These are phyloP conservation scores for Dioszegia crocea DNA, from an alignment of 768 basidiomycete genomes.

Conservation along the genomic window DNA sequence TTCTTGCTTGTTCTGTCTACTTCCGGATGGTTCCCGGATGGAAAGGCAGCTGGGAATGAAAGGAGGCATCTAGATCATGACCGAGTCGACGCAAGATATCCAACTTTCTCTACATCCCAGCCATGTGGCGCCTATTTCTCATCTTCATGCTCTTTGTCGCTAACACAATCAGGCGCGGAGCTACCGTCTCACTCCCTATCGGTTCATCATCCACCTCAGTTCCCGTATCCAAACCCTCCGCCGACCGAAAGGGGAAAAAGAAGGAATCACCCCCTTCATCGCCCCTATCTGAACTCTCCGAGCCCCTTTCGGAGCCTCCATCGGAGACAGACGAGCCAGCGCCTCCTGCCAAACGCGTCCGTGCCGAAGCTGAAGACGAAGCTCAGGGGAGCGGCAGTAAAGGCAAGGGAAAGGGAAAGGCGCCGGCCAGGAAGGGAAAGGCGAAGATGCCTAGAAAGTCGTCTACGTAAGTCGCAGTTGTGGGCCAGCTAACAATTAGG, in stretches of 20 bases:
- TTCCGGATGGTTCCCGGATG: background rate
- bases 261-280: constrained; percentile 59
- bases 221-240: background rate
- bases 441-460: constrained; percentile 34
- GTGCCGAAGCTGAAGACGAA: constrained; percentile 5
- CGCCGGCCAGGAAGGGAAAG: constrained; percentile 55
- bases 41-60: background rate
- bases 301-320: constrained; percentile 32
- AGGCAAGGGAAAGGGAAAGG: constrained; percentile 26
- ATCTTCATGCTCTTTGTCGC: background rate
- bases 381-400: constrained; percentile 3
- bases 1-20: background rate
- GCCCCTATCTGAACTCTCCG: constrained; percentile 50
- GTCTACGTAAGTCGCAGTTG: constrained; percentile 16
- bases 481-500: background rate
- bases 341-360: constrained; percentile 50
- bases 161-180: background rate
- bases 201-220: background rate
- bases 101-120: background rate
- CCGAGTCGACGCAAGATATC: no score
- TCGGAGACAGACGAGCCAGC: constrained; percentile 53
- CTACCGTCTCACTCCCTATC: background rate
- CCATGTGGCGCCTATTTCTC: background rate
- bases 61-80: background rate
- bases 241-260: constrained; percentile 75